Base-by-base conservation (phyloP, 495 filamentous ascomycete species). In the Xanthoparmelia taractica region DNA sequence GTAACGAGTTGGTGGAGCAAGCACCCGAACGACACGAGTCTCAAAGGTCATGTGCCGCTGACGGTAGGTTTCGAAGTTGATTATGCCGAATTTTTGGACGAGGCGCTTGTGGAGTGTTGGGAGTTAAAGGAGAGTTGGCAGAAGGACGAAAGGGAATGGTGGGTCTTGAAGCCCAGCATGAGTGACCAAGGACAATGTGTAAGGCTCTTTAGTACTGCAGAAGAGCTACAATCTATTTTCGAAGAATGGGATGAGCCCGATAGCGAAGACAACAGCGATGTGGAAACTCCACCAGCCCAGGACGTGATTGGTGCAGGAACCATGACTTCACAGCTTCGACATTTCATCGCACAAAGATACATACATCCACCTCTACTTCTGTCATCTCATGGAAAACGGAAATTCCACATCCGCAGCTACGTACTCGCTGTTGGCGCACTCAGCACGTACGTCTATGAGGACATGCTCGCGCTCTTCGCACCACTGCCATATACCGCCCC, bases 161-260 rank as follows among this genome's bases (percentile, higher is more conserved):
- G 94, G 94, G 96, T 97, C 65, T 74, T 97, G 47, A 98, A 98
- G 71, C 94, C 94, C 0, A 84, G 92, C 2, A 97, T 98, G 94
- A 96, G 91, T 74, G 94, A 97, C 70, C 83, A 92, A 7, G 94
- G 93, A 4, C 91, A 96, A 70, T 94, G 94, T 4, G 94, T 98
- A 48, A 76, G 90, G 43, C 77, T 98, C 4, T 98, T 98, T 73
- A 87, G 83, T 69, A 88, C 84, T 45, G 87, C 91, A 74, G 84
- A 85, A 57, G 86, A 96, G 69, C 75, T 98, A 20, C 85, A 84
- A 50, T 80, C 75, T 25, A 92, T 98, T 34, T 98, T 97, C 68
- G 89, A 95, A 62, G 85, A 85, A 66, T 97, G 92, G 89, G 89
- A 91, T 2, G 58, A 64, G 8, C 73, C 76, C 25, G 73, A 79